A percentile compares a stretch with the other conserved stretches of the same genome.
Evolutionary conservation across 179 eudicot genomes (phyloP).

Genomic region (Drosera spatulata): DNA sequence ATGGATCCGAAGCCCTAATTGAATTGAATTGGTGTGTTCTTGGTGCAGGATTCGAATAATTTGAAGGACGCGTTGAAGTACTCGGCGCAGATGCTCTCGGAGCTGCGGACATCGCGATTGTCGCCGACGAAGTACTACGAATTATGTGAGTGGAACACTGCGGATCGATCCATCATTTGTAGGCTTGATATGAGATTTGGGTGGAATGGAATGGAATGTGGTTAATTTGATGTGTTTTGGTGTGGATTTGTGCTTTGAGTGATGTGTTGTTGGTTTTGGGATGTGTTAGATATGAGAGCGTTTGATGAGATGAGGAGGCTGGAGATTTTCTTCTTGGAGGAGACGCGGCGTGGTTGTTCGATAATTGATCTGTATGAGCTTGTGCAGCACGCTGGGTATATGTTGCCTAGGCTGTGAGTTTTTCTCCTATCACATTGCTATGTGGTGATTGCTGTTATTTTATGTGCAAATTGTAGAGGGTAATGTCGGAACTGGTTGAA

Average conservation of each 20-base stretch:
- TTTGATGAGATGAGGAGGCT: slow-evolving; percentile 91
- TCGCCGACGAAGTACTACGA: slow-evolving; percentile 95
- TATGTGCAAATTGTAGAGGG: too few relatives aligned
- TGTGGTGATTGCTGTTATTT: too few relatives aligned
- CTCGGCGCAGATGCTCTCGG: slow-evolving; percentile 90
- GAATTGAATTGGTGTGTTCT: neutral
- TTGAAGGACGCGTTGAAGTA: slow-evolving; percentile 86
- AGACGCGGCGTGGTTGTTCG: slow-evolving; percentile 70
- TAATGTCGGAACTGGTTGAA: too few relatives aligned
- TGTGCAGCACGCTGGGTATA: slow-evolving; percentile 95
- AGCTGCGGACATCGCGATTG: slow-evolving; percentile 85
- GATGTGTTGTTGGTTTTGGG: neutral
- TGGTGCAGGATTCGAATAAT: slow-evolving; percentile 73
- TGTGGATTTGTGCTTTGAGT: too few relatives aligned
- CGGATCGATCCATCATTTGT: too few relatives aligned
- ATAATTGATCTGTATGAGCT: slow-evolving; percentile 87
- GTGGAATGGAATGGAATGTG: too few relatives aligned
- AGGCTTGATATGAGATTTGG: too few relatives aligned
- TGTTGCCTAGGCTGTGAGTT: slow-evolving; percentile 89
- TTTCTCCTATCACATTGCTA: too few relatives aligned
- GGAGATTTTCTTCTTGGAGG: slow-evolving; percentile 83
- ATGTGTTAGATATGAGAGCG: slow-evolving; percentile 82
- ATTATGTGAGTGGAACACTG: slow-evolving; percentile 42
- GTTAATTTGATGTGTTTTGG: too few relatives aligned
- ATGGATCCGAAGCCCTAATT: slow-evolving; percentile 23